Evolutionary conservation across 2,329 filamentous ascomycete species (phyloP).

Genomic region (Xenoacremonium recifei): DNA sequence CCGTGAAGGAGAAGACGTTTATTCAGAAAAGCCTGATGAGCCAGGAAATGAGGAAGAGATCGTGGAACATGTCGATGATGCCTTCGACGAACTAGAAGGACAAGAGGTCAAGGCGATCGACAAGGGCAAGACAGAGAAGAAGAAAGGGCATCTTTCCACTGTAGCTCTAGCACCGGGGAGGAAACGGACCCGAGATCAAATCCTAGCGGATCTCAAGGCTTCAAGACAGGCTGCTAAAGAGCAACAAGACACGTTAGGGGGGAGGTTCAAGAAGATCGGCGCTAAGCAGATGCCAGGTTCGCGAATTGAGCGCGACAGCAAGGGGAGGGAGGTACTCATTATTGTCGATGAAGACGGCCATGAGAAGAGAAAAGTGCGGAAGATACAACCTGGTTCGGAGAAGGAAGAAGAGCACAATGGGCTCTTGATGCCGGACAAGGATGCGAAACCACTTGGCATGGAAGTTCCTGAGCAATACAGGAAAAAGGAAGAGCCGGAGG

Average conservation of each 20-base stretch:
- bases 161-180: constrained; percentile 51
- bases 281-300: constrained; percentile 51
- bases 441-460: constrained; percentile 61
- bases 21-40: constrained; percentile 33
- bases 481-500: constrained; percentile 45
- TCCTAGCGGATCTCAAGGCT: constrained; percentile 65
- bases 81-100: constrained; percentile 58
- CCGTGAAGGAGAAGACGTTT: constrained; percentile 67
- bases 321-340: constrained; percentile 62
- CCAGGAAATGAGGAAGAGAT: constrained; percentile 27
- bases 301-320: constrained; percentile 60
- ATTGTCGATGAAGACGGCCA: constrained; percentile 65
- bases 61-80: constrained; percentile 56
- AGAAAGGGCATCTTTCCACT: constrained; percentile 61
- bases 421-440: constrained; percentile 53
- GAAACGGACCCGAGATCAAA: constrained; percentile 65
- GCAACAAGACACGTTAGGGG: constrained; percentile 50
- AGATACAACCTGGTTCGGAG: constrained; percentile 41
- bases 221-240: constrained; percentile 59
- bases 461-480: constrained; percentile 60
- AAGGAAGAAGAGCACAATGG: constrained; percentile 38
- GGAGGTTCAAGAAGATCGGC: constrained; percentile 65
- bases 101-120: constrained; percentile 52
- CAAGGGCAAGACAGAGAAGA: constrained; percentile 51
- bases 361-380: constrained; percentile 64